Conservation (phyloP, 2,329 filamentous ascomycete species). For the Anthostomella pinea region DNA sequence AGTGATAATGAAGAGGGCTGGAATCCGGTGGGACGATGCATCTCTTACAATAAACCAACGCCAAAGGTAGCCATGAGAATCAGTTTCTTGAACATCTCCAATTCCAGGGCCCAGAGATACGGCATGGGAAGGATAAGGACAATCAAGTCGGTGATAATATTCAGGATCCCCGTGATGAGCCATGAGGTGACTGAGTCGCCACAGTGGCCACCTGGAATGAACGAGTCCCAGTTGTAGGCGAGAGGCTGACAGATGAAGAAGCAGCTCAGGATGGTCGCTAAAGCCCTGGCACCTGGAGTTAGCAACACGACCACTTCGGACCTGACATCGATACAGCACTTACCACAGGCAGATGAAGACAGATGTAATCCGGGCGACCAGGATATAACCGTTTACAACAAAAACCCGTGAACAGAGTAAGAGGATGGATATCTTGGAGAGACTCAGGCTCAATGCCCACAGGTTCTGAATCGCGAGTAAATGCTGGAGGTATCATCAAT, state of each 20-base stretch:
- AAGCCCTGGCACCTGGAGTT: constrained; percentile 14
- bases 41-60: no score
- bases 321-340: not conserved
- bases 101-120: constrained; percentile 29
- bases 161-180: constrained; percentile 31
- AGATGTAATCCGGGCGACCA: constrained; percentile 22
- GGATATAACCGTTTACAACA: constrained; percentile 22
- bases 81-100: constrained; percentile 30
- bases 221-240: constrained; percentile 34
- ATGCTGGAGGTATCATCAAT: constrained; percentile 9
- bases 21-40: no score
- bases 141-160: constrained; percentile 32
- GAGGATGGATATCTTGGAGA: constrained; percentile 31
- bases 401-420: constrained; percentile 30
- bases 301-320: constrained; percentile 3
- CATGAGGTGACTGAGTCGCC: constrained; percentile 30
- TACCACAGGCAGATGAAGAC: constrained; percentile 25
- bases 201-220: constrained; percentile 31
- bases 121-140: constrained; percentile 33
- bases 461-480: constrained; percentile 28
- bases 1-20: no score
- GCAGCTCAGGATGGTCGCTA: constrained; percentile 28
- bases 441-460: constrained; percentile 29
- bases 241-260: constrained; percentile 37
- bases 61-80: constrained; percentile 28